Evolutionary conservation across 495 filamentous ascomycete genomes (phyloP).

Genomic region (Massariosphaeria phaeospora): DNA sequence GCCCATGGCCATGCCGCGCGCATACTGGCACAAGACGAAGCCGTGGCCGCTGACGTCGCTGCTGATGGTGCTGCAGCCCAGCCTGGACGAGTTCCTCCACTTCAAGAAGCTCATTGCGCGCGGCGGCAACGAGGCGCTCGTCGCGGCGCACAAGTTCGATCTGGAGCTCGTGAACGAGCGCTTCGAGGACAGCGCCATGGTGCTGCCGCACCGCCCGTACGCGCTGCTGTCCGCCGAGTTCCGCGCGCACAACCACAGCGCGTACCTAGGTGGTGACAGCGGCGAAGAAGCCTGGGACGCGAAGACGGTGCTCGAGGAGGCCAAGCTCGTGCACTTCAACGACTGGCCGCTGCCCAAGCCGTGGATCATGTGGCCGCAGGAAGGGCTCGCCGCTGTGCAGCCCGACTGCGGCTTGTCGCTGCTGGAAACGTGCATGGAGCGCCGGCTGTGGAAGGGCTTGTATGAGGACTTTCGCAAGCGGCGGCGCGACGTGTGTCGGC

Average conservation of each 20-base stretch:
- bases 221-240: constrained; percentile 69
- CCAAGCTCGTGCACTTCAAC: constrained; percentile 74
- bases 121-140: constrained; percentile 21
- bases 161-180: constrained; percentile 65
- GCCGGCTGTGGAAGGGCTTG: constrained; percentile 64
- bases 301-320: constrained; percentile 55
- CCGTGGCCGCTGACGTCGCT: constrained; percentile 35
- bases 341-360: constrained; percentile 80
- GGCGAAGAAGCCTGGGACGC: constrained; percentile 67
- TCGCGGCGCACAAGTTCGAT: constrained; percentile 31
- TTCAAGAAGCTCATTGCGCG: constrained; percentile 28
- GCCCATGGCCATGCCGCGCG: constrained; percentile 39
- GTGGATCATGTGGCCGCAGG: constrained; percentile 61
- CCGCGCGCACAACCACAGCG: constrained; percentile 51
- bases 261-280: constrained; percentile 63
- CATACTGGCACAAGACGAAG: constrained; percentile 36
- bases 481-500: constrained; percentile 48
- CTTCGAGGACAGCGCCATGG: constrained; percentile 61
- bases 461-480: constrained; percentile 63
- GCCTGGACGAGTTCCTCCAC: constrained; percentile 25
- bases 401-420: constrained; percentile 53
- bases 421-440: constrained; percentile 54
- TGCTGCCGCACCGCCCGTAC: constrained; percentile 72
- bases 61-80: constrained; percentile 38
- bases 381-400: constrained; percentile 52